Percentiles rank a stretch among this genome's conserved stretches.
Conservation (phyloP, 164 flowering plant species). For the Vitis vinifera region ASM3070453v1 NC_081820.1:7121501-7122000, state of each 20-base stretch:
- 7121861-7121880: not conserved
- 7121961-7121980: not conserved
- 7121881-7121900: not conserved
- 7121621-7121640: too few relatives aligned
- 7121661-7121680: not conserved
- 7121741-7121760: constrained; percentile 95
- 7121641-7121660: too few relatives aligned
- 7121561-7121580: too few relatives aligned
- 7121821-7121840: constrained; percentile 76
- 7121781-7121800: constrained; percentile 81
- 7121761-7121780: constrained; percentile 91
- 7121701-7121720: constrained; percentile 97
- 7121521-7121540: too few relatives aligned
- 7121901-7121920: too few relatives aligned
- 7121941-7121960: not conserved
- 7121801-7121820: constrained; percentile 84
- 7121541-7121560: too few relatives aligned
- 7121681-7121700: constrained; percentile 1
- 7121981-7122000: constrained; percentile 58
- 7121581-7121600: too few relatives aligned
- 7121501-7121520: too few relatives aligned
- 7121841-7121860: not conserved
- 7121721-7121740: constrained; percentile 98
- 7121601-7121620: too few relatives aligned
- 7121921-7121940: too few relatives aligned